Base-by-base conservation (phyloP, 169 alveolate species). In the Plasmodium cynomolgi region DNA sequence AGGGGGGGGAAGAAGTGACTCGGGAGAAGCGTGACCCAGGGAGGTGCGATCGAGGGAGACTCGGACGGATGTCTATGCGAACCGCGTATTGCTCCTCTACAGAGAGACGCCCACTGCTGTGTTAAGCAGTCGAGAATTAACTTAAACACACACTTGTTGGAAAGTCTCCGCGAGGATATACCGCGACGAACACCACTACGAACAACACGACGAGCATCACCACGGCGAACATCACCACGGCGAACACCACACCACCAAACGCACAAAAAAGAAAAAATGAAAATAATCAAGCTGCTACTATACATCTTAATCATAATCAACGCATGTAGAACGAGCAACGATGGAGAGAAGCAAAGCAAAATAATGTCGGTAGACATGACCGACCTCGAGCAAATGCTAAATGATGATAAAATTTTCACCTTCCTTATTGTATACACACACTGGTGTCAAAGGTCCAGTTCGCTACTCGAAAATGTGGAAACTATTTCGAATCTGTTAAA, bases 371-470 rank as follows among this genome's bases (percentile, higher is more conserved):
- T 88, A 80, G 73, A 79, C 74, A 29, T 88, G 83, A 33, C 39
- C 77, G 75, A 79, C 11, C 82, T 79, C 50, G 56, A 88, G 20
- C 20, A 80, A 23, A 71, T 88, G 15, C 71, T 80, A 88, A 68
- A 62, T 15, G 90, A 88, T 41, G 62, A 88, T n/a, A 73, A 79
- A 15, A 39, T 39, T 3, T 73, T 72, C 20, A 91, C 95, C 50
- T 50, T 91, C 58, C 50, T 91, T 13, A 50, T 91, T 31, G 91
- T 91, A 11, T 91, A 91, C 62, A 79, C 95, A 20, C 95, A 81
- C 58, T 91, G 95, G 95, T 82, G 85, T 37, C 47, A 82, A 23
- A 50, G 72, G 34, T 91, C 95, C 13, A 47, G 56, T 73, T 79
- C 75, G 79, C 47, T 91, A 11, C 79, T 91, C 54, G 84, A 81